phyloP scores from a whole-genome alignment of 2,329 filamentous ascomycete species.

The Ophiostoma fasciatum region DNA sequence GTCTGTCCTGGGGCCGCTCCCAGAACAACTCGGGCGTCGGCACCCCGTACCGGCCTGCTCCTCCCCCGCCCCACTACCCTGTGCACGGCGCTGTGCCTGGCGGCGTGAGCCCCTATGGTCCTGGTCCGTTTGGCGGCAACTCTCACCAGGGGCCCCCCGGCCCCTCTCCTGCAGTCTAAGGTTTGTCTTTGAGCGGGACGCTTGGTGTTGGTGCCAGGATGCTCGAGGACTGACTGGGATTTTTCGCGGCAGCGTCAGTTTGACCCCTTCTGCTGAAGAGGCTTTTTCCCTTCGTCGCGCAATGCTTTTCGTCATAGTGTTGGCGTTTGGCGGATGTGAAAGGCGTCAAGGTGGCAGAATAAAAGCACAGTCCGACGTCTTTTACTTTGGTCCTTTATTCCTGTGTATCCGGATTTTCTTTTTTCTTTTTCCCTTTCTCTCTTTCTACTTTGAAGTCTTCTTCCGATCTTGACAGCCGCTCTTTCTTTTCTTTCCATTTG shows the following conservation, averaged over 20 bases:
- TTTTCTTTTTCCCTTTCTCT: constrained; percentile 2
- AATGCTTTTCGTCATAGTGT: constrained; percentile 14
- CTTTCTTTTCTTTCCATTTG: no score
- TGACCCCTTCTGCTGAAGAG: constrained; percentile 1
- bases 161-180: constrained; percentile 12
- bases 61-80: constrained; percentile 44
- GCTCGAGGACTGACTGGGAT: no score
- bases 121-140: constrained; percentile 31
- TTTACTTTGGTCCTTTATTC: constrained; percentile 5
- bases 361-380: constrained; percentile 7
- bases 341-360: constrained; percentile 11
- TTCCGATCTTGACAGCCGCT: no score
- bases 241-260: no score
- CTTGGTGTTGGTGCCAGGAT: no score
- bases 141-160: constrained; percentile 26
- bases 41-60: constrained; percentile 91
- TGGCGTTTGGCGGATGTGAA: constrained; percentile 14
- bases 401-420: constrained; percentile 3
- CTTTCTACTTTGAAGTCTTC: no score
- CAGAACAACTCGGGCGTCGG: constrained; percentile 99
- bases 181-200: no score
- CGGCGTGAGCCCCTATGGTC: constrained; percentile 30
- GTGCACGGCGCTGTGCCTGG: constrained; percentile 14
- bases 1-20: constrained; percentile 91
- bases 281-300: constrained; percentile 12